Evolutionary conservation across 768 basidiomycete species (phyloP).

Genomic region (Rhodotorula sphaerocarpa): DNA sequence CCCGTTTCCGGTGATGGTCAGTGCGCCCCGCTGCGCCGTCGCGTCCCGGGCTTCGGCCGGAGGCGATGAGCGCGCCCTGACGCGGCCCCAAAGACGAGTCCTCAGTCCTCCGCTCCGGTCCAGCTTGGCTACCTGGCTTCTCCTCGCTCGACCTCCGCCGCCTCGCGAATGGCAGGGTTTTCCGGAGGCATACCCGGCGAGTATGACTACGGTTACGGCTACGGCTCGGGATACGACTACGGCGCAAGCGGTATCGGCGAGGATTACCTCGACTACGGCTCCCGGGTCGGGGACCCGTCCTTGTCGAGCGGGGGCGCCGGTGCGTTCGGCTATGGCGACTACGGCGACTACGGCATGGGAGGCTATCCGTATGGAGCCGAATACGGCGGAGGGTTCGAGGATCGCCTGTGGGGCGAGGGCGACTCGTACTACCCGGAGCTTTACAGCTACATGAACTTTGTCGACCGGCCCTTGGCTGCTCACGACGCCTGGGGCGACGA

Average conservation of each 20-base stretch:
- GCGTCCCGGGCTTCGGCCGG: too few species aligned
- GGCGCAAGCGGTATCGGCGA: background rate
- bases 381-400: background rate
- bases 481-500: slow-evolving; percentile 14
- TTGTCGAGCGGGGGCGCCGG: background rate
- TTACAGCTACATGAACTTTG: background rate
- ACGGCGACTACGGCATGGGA: background rate
- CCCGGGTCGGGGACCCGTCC: background rate
- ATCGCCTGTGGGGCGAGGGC: background rate
- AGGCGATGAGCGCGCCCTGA: too few species aligned
- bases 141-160: too few species aligned
- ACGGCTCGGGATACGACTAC: background rate
- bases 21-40: too few species aligned
- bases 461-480: background rate
- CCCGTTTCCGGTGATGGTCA: too few species aligned
- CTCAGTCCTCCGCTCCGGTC: too few species aligned
- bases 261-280: background rate
- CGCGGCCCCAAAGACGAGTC: too few species aligned
- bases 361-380: background rate
- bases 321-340: background rate
- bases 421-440: background rate
- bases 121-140: too few species aligned
- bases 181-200: too few species aligned
- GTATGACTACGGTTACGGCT: background rate
- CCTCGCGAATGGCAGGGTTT: too few species aligned